These are phyloP conservation scores for Russula abietina DNA, from an alignment of 768 basidiomycete species.

Conservation along the genomic window DNA sequence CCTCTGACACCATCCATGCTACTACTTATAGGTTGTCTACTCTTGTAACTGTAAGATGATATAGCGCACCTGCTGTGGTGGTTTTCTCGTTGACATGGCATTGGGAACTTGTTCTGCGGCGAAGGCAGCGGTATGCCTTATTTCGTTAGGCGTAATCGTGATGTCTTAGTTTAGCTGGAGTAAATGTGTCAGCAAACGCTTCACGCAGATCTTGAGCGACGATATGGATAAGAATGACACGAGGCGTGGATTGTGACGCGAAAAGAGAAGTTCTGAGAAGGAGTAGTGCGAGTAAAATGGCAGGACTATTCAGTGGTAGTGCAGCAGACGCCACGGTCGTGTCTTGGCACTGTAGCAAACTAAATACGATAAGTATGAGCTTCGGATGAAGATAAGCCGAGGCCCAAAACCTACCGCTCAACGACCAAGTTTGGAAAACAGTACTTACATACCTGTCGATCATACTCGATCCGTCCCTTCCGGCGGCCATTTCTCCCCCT, in stretches of 20 bases:
- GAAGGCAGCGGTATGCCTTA: background rate
- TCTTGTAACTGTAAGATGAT: conserved; percentile 20
- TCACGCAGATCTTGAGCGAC: conserved; percentile 11
- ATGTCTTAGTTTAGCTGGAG: background rate
- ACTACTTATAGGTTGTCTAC: conserved; percentile 13
- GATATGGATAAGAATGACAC: background rate
- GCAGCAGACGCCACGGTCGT: background rate
- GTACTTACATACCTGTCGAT: conserved; percentile 10
- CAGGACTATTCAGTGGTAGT: background rate
- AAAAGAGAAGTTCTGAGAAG: conserved; percentile 6
- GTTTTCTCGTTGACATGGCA: background rate
- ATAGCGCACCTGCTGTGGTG: background rate
- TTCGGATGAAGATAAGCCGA: background rate
- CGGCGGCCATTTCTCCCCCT: background rate
- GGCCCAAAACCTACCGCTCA: background rate
- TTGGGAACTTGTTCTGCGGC: background rate
- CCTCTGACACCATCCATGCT: background rate
- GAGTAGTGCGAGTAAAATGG: conserved; percentile 1
- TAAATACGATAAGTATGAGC: background rate
- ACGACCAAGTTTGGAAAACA: background rate
- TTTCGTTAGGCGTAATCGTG: background rate
- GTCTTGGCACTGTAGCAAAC: background rate
- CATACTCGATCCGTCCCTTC: conserved; percentile 18
- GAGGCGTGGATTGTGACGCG: background rate
- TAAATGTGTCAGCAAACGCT: background rate